Evolutionary conservation across 1,139 yeast genomes (phyloP), one percentile per base, ranked within the genome.

Genomic region (Hyphopichia wangnamkhiaoensis): DNA sequence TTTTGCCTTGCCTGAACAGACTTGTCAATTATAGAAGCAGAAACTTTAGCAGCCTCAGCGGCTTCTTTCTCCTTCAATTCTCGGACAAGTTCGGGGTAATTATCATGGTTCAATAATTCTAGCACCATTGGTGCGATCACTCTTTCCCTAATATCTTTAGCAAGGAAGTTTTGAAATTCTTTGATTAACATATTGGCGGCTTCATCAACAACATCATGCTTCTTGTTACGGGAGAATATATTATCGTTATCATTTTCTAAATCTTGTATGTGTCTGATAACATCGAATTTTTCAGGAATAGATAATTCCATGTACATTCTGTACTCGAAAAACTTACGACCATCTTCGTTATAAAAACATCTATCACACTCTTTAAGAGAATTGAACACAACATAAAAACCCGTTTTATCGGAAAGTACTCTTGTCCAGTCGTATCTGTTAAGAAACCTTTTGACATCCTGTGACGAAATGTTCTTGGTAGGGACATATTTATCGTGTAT

Each of bases 111-210:
- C 46, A 89, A 68, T 15, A 76, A 64, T 25, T 82, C 84, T 39
- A 85, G 70, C 14, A 89, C 76, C 1, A 75, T 72, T 0, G 95
- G 91, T 0, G 89, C 91, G 26, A 87, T 76, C 5, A 86, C 66
- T 47, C 90, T 77, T 52, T 83, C 93, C 51, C 88, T 71, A 26
- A 89, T 77, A 61, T 89, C 96, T 45, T 84, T 83, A 27, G 81
- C 65, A 37, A 89, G 61, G 38, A 83, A 80, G 5, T 71, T 65
- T 46, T 79, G 79, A 39, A 89, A 72, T 46, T 89, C 96, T 42
- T 76, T 77, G 26, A 82, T 59, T 32, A 89, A 65, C 45, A 76
- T 65, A 31, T 74, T 68, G 1, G 79, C 68, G 0, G 95, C 85
- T 40, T 82, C 88, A 25, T 76, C 77, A 8, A 80, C 60, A 2